Base-by-base conservation (phyloP, 1,284 basidiomycete species). In the Mixia osmundae region DNA sequence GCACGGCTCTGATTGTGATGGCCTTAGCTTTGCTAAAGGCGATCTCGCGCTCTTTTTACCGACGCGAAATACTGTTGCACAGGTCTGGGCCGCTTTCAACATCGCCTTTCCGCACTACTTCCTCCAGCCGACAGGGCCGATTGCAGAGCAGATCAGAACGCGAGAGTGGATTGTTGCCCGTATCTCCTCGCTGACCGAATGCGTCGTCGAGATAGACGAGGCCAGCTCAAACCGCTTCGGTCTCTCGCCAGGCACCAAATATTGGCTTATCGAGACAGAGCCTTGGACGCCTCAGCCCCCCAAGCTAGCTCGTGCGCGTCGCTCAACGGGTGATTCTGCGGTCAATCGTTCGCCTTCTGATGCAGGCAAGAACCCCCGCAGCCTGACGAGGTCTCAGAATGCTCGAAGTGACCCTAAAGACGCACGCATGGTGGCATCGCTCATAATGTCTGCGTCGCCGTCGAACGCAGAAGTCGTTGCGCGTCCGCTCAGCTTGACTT, bases 1-100 rank as follows among this genome's bases (percentile, higher is more conserved):
- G 3, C 15, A 5, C 11, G 21, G 2, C 4, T 3, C 19, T 25
- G 12, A 12, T 27, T 3, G 14, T 32, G 4, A 19, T 18, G 18
- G 14, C n/a, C 18, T 28, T 29, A 49, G 48, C 58, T 94, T 94
- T 49, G 65, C 73, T 3, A 80, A 80, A 53, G 82, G 83, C 10
- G 87, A 95, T 59, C 62, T 97, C 35, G 85, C 85, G 0, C 63
- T 99, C 25, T 99, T 97, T 58, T 61, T 97, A 21, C 89, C 89
- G 1, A 95, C 91, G 0, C 65, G 87, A 33, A 91, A 91, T 55
- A 79, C 82, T 14, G 27, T 29, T 16, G 73, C 76, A 26, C 82
- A 82, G 53, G 77, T 80, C 1, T 94, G 83, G 83, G 85, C 85
- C n/a, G 85, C 83, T 12, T 91, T 91, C 59, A 91, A 91, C 57